These are phyloP conservation scores for Bryoglossum gracile DNA, from an alignment of 495 filamentous ascomycete species.

Conservation along the genomic window DNA sequence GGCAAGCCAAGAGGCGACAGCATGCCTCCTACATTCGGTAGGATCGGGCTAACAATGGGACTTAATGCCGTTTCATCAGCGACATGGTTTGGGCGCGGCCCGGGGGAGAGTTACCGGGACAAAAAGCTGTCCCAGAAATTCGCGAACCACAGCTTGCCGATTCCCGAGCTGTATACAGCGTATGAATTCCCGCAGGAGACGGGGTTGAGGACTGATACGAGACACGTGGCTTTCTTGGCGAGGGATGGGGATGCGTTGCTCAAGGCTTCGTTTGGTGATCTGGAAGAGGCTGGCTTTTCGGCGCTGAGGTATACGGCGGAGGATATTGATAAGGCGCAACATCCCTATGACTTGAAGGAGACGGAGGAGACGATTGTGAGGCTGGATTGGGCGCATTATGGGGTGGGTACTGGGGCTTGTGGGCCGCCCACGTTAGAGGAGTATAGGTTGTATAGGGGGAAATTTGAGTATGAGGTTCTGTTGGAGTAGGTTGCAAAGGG, in stretches of 20 bases:
- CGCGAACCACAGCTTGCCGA: slow-evolving; percentile 36
- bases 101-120: slow-evolving; percentile 56
- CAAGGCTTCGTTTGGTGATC: slow-evolving; percentile 33
- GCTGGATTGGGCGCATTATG: slow-evolving; percentile 53
- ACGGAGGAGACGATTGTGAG: slow-evolving; percentile 46
- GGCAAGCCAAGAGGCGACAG: slow-evolving; percentile 28
- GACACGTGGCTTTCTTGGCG: slow-evolving; percentile 45
- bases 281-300: slow-evolving; percentile 43
- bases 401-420: slow-evolving; percentile 44
- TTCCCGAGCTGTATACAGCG: slow-evolving; percentile 42
- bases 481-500: slow-evolving; percentile 18
- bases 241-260: slow-evolving; percentile 1
- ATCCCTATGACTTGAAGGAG: slow-evolving; percentile 51
- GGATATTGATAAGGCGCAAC: slow-evolving; percentile 48
- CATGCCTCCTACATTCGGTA: slow-evolving; percentile 49
- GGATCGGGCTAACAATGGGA: slow-evolving; percentile 49
- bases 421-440: slow-evolving; percentile 43
- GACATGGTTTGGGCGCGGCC: slow-evolving; percentile 58
- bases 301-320: slow-evolving; percentile 43
- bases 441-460: slow-evolving; percentile 39
- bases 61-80: slow-evolving; percentile 35
- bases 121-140: slow-evolving; percentile 51
- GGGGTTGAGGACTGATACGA: slow-evolving; percentile 54
- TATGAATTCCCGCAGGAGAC: slow-evolving; percentile 65
- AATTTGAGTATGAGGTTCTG: slow-evolving; percentile 41